Percentiles rank a stretch among this genome's conserved stretches.
phyloP scores from a whole-genome alignment of 2,329 filamentous ascomycete species.

The Ophiostoma perfectum region DNA sequence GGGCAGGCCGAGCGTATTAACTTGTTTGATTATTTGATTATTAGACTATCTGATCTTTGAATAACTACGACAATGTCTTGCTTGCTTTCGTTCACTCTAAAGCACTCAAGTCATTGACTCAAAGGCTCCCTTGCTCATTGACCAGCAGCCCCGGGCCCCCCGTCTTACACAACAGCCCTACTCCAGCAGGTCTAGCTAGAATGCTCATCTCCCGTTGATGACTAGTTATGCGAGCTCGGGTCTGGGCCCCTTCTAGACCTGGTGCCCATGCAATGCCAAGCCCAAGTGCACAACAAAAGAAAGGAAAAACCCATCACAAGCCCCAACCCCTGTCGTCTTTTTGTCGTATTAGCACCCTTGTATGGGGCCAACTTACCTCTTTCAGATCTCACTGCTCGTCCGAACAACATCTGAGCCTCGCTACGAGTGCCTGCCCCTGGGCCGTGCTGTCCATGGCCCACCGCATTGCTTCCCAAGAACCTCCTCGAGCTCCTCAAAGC shows the following conservation, averaged over 20 bases:
- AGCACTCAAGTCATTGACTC: not conserved
- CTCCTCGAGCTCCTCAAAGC: not conserved
- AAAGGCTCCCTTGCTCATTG: not conserved
- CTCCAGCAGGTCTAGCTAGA: slow-evolving; percentile 5
- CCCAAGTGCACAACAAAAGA: not conserved
- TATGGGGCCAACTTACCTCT: slow-evolving; percentile 1
- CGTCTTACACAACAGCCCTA: slow-evolving; percentile 15
- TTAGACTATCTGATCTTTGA: too few relatives aligned
- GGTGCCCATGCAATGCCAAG: not conserved
- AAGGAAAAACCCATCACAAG: not conserved
- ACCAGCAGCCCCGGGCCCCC: not conserved
- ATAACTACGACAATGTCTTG: too few relatives aligned
- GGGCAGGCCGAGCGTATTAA: not conserved
- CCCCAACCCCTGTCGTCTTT: not conserved
- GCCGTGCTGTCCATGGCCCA: slow-evolving; percentile 10
- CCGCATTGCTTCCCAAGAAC: slow-evolving; percentile 16
- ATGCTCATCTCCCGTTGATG: slow-evolving; percentile 22
- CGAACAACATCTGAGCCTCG: slow-evolving; percentile 6
- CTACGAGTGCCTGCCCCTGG: slow-evolving; percentile 4
- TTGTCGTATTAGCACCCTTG: slow-evolving; percentile 18
- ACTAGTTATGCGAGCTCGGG: slow-evolving; percentile 18
- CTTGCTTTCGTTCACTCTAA: not conserved
- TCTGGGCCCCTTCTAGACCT: slow-evolving; percentile 20
- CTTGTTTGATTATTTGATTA: not conserved
- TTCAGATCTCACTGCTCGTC: not conserved